These are phyloP conservation scores for Alternaria brassicicola DNA, from an alignment of 2,329 filamentous ascomycete species.

Conservation along the genomic window DNA sequence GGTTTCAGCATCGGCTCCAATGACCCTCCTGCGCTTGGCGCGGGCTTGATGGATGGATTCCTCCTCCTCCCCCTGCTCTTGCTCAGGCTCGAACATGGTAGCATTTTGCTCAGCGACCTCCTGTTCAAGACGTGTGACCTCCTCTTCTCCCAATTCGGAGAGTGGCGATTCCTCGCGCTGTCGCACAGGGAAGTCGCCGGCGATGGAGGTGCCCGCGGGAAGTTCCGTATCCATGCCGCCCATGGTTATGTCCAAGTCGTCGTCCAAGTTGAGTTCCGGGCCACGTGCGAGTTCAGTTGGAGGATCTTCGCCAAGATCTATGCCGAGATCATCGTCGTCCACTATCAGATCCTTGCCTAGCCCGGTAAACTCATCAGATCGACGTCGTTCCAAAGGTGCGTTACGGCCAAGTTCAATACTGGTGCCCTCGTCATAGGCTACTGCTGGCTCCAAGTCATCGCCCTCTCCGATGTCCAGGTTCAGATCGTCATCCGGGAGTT, in stretches of 20 bases:
- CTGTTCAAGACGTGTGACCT: constrained; percentile 68
- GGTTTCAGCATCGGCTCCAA: constrained; percentile 81
- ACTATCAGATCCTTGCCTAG: constrained; percentile 56
- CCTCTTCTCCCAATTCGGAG: constrained; percentile 58
- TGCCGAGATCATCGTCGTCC: constrained; percentile 61
- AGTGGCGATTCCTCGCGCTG: constrained; percentile 60
- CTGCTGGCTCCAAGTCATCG: constrained; percentile 25
- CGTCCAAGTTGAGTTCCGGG: constrained; percentile 33
- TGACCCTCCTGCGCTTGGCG: constrained; percentile 78
- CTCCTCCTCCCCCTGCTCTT: constrained; percentile 64
- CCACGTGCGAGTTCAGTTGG: constrained; percentile 32
- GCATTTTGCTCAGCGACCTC: constrained; percentile 54
- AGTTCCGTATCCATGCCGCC: constrained; percentile 53
- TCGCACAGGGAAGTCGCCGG: constrained; percentile 56
- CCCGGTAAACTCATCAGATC: constrained; percentile 54
- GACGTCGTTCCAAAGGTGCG: constrained; percentile 65
- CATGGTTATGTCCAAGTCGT: constrained; percentile 53
- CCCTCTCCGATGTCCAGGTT: constrained; percentile 70
- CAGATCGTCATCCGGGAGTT: constrained; percentile 51
- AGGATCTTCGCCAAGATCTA: constrained; percentile 46
- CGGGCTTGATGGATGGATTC: constrained; percentile 68
- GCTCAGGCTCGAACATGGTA: constrained; percentile 48
- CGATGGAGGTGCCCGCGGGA: constrained; percentile 34
- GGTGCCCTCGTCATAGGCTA: constrained; percentile 46
- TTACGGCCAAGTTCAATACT: constrained; percentile 92